These are phyloP conservation scores for Cordyceps javanica DNA, from an alignment of 2,329 filamentous ascomycete species.

Conservation along the genomic window DNA sequence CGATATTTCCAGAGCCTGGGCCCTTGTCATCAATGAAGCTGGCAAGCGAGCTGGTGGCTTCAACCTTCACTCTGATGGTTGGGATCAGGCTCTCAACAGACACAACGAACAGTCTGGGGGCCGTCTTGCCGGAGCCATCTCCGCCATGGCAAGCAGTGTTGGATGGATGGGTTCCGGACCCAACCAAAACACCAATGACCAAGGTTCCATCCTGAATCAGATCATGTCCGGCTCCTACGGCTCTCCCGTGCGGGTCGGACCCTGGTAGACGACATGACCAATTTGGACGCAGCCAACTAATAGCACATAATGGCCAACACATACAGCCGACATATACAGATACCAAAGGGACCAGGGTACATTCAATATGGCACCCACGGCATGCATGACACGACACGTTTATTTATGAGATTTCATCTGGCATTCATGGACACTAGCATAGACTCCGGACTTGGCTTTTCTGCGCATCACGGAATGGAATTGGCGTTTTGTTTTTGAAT, in stretches of 20 bases:
- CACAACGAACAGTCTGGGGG: constrained; percentile 85
- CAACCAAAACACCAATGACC: constrained; percentile 31
- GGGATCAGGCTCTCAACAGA: constrained; percentile 81
- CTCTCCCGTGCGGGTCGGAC: constrained; percentile 56
- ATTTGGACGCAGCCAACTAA: constrained; percentile 6
- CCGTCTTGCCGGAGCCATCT: constrained; percentile 72
- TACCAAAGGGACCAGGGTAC: constrained; percentile 1
- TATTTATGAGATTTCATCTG: constrained; percentile 24
- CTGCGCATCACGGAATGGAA: constrained; percentile 23
- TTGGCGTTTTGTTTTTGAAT: constrained; percentile 24
- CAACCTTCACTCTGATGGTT: constrained; percentile 79
- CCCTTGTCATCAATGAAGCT: constrained; percentile 82
- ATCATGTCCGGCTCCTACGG: constrained; percentile 55
- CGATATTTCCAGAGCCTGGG: constrained; percentile 91
- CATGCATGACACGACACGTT: constrained; percentile 24
- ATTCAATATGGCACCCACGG: not conserved
- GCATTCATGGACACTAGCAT: constrained; percentile 29
- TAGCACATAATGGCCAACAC: constrained; percentile 11
- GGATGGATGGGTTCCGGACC: constrained; percentile 63
- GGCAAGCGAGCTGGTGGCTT: constrained; percentile 89
- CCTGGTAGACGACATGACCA: constrained; percentile 40
- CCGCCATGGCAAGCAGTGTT: constrained; percentile 66
- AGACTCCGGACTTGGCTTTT: constrained; percentile 27
- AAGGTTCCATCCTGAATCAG: constrained; percentile 55
- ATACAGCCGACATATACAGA: constrained; percentile 7